A percentile compares a stretch with the other conserved stretches of the same genome.
These are phyloP conservation scores for Logfia minima DNA, from an alignment of 129 eudicot genomes.

Conservation along the genomic window DNA sequence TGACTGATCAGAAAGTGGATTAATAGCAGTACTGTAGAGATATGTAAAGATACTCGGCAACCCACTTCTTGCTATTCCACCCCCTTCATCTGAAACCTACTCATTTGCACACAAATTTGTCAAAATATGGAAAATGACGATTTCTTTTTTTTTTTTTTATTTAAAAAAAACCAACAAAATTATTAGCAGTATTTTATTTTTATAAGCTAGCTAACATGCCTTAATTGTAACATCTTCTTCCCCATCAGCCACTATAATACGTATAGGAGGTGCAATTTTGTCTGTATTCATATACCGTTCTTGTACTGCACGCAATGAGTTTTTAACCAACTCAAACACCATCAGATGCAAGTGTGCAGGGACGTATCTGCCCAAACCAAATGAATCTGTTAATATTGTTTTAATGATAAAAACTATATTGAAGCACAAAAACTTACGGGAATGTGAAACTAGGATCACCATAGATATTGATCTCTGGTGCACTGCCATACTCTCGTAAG, in stretches of 20 bases:
- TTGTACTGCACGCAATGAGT: slow-evolving; percentile 95
- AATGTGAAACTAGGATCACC: slow-evolving; percentile 89
- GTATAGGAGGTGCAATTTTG: slow-evolving; percentile 84
- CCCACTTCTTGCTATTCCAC: slow-evolving; percentile 97
- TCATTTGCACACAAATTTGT: neutral
- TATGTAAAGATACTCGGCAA: slow-evolving; percentile 86
- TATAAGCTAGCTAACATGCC: slow-evolving; percentile 43
- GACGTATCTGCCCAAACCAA: slow-evolving; percentile 60
- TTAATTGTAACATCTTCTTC: slow-evolving; percentile 92
- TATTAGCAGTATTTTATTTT: too few relatives aligned
- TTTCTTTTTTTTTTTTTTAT: too few relatives aligned
- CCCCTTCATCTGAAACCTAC: slow-evolving; percentile 97
- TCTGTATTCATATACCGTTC: slow-evolving; percentile 87
- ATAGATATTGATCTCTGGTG: slow-evolving; percentile 75
- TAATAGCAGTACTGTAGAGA: slow-evolving; percentile 94
- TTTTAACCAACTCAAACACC: slow-evolving; percentile 97
- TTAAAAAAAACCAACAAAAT: too few relatives aligned
- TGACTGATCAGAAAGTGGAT: slow-evolving; percentile 59
- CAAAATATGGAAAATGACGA: neutral
- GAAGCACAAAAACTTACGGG: slow-evolving; percentile 54
- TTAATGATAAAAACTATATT: neutral
- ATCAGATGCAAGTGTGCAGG: slow-evolving; percentile 90
- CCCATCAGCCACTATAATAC: slow-evolving; percentile 94
- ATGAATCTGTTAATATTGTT: neutral
- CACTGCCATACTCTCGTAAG: slow-evolving; percentile 70